Conservation (phyloP, 805 yeast species). For the Schwanniomyces sp. region DNA sequence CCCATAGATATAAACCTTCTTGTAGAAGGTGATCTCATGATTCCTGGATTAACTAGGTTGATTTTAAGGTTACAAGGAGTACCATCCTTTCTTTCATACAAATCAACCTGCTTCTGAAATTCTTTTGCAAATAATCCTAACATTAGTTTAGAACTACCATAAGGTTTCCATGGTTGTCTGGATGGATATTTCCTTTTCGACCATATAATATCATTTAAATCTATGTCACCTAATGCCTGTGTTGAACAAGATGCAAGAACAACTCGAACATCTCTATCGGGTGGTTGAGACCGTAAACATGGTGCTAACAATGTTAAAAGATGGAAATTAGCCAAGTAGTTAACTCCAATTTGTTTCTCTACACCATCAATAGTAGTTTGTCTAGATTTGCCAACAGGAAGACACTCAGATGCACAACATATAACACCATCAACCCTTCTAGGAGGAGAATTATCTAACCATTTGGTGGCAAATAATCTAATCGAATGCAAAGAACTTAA, state of each 20-base stretch:
- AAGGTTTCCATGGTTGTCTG: slow-evolving; percentile 67
- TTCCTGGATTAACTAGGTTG: slow-evolving; percentile 84
- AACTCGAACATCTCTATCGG: slow-evolving; percentile 90
- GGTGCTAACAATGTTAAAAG: slow-evolving; percentile 80
- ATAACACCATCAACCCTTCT: slow-evolving; percentile 87
- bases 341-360: slow-evolving; percentile 81
- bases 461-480: slow-evolving; percentile 87
- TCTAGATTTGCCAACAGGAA: slow-evolving; percentile 70
- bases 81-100: slow-evolving; percentile 66
- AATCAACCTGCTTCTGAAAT: slow-evolving; percentile 64
- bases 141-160: slow-evolving; percentile 80
- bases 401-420: slow-evolving; percentile 81
- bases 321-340: slow-evolving; percentile 81
- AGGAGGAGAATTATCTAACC: slow-evolving; percentile 91
- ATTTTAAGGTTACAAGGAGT: slow-evolving; percentile 69
- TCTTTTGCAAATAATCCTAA: slow-evolving; percentile 76
- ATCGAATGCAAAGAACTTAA: slow-evolving; percentile 69
- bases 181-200: slow-evolving; percentile 56
- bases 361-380: slow-evolving; percentile 76
- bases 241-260: slow-evolving; percentile 76
- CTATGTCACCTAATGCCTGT: slow-evolving; percentile 70
- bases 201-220: slow-evolving; percentile 66
- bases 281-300: slow-evolving; percentile 82
- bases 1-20: slow-evolving; percentile 80
- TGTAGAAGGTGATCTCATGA: slow-evolving; percentile 85